Base-by-base conservation (phyloP, 345 rosid genomes). In the Salix viminalis region DNA sequence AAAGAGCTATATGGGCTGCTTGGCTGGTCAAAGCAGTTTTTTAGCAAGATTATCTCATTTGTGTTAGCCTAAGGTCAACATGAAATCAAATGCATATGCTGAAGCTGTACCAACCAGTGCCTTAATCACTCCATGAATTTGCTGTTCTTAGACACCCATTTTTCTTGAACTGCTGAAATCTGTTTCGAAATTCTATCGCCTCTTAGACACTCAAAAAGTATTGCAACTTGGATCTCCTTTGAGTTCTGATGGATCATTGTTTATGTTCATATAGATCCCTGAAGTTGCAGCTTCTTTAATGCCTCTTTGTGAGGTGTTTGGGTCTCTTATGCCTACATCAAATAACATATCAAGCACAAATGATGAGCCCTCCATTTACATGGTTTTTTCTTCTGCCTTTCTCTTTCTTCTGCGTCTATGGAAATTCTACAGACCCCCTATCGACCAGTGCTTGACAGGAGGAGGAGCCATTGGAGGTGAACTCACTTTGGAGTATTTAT, bases 361-460 rank as follows among this genome's bases (percentile, higher is more conserved):
- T 30, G 86, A 87, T 71, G 88, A 85, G 72, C 82, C 86, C 70
- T 87, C 90, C 14, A 32, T 81, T 80, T 86, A 89, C 86, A 83
- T 78, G 89, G 89, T 86, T 50, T 90, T 89, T 80, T 89, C 94
- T 56, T 75, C 81, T 73, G 92, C 94, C 34, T 90, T 90, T 83
- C 92, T 89, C 54, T 85, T 90, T 77, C 92, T 90, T 80, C 87
- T 90, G 41, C 91, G 91, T 72, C 88, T 90, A 21, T 90, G 94
- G 94, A 89, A 87, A 87, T 90, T 88, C 86, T 86, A 87, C 79
- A 86, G 85, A 72, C 91, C 94, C 36, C 83, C 90, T 32, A 50
- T 85, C 62, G 92, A 87, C 72, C 87, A 82, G 75, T 75, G 86
- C 61, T 23, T 75, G 1, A 69, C 52, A 7, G 87, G 85, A 69